Conservation (phyloP, 495 filamentous ascomycete genomes). For the Daldinia caldariorum region DNA sequence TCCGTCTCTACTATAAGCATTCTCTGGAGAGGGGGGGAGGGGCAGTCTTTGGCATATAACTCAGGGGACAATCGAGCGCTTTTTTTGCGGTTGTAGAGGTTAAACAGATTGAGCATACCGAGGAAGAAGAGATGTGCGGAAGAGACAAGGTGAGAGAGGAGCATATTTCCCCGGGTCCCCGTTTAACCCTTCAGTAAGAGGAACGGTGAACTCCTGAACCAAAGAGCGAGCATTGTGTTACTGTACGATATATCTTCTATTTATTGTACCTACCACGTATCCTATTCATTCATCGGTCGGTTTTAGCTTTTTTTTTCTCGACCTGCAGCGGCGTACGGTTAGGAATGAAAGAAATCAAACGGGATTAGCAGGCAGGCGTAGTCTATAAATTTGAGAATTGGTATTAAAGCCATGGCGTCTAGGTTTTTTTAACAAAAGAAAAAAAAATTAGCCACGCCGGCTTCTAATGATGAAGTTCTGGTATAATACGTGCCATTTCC, state of each 20-base stretch:
- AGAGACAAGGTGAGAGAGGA: background rate
- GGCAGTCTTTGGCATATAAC: conserved; percentile 1
- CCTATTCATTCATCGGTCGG: conserved; percentile 7
- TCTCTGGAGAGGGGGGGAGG: background rate
- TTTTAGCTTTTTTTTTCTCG: background rate
- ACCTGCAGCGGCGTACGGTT: conserved; percentile 8
- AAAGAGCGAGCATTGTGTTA: conserved; percentile 6
- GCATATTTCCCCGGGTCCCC: background rate
- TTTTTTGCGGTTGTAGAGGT: background rate
- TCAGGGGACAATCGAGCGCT: background rate
- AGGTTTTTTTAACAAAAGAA: too few species aligned
- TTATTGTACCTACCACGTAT: conserved; percentile 17
- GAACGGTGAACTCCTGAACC: background rate
- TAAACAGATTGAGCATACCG: conserved; percentile 36
- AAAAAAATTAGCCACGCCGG: too few species aligned
- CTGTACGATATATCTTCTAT: conserved; percentile 23
- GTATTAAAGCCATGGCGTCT: conserved; percentile 17
- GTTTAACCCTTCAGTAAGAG: background rate
- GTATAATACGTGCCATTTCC: too few species aligned
- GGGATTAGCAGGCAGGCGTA: conserved; percentile 13
- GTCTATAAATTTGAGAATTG: conserved; percentile 32
- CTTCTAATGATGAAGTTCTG: too few species aligned
- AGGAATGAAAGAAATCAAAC: background rate
- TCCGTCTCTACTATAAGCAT: conserved; percentile 14
- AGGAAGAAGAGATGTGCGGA: conserved; percentile 8